Evolutionary conservation across 352 stramenopile species (phyloP).

Genomic region (Phytopythium delawarense): DNA sequence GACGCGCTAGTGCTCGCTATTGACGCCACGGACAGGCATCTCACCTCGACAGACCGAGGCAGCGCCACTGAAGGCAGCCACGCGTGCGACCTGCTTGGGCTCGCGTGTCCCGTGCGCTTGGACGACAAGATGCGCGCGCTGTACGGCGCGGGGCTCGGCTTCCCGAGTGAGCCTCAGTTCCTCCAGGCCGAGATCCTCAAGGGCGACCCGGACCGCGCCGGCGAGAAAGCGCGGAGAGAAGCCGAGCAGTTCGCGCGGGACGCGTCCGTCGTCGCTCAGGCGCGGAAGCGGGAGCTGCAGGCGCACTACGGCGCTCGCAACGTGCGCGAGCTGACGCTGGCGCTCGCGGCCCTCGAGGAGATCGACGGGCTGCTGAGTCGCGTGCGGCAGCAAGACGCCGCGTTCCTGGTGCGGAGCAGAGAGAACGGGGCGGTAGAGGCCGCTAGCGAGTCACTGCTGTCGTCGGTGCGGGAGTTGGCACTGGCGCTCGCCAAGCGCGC

Average conservation of each 20-base stretch:
- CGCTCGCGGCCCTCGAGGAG: slow-evolving; percentile 57
- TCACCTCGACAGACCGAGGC: slow-evolving; percentile 3
- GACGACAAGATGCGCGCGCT: slow-evolving; percentile 39
- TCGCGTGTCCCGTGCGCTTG: slow-evolving; percentile 43
- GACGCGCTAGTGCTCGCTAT: slow-evolving; percentile 44
- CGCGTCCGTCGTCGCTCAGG: slow-evolving; percentile 26
- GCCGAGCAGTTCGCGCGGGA: slow-evolving; percentile 42
- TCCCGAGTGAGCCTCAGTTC: slow-evolving; percentile 38
- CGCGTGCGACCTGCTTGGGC: slow-evolving; percentile 33
- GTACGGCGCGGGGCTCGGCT: slow-evolving; percentile 47
- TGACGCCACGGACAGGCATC: slow-evolving; percentile 26
- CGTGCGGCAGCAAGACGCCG: slow-evolving; percentile 29
- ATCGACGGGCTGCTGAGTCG: slow-evolving; percentile 42
- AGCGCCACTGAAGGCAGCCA: slow-evolving; percentile 9
- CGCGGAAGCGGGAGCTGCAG: slow-evolving; percentile 49
- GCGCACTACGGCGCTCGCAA: slow-evolving; percentile 48
- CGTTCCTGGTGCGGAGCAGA: slow-evolving; percentile 1
- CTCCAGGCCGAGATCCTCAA: slow-evolving; percentile 60
- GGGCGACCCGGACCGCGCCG: slow-evolving; percentile 55
- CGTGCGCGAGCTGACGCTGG: slow-evolving; percentile 46
- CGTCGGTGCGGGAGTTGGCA: slow-evolving; percentile 32
- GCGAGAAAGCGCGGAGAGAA: slow-evolving; percentile 57
- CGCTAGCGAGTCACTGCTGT: slow-evolving; percentile 22
- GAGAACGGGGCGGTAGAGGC: neutral
- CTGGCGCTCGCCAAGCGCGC: slow-evolving; percentile 50